Conservation (phyloP, 306 rosid genomes). For the Abrus precatorius region DNA sequence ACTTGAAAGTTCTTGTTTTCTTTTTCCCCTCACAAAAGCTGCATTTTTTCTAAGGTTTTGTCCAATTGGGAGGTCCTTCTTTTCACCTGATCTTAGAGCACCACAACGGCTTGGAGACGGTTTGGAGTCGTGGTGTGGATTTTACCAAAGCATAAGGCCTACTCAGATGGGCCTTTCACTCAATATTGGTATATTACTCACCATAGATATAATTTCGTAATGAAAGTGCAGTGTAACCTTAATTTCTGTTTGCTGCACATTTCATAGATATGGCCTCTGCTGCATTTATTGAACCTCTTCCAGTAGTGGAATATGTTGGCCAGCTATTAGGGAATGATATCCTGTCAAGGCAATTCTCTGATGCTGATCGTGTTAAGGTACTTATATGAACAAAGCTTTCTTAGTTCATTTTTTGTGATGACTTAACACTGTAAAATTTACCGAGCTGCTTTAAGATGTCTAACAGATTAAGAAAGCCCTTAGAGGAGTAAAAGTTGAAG, state of each 20-base stretch:
- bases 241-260: constrained; percentile 14
- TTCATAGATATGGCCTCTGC: constrained; percentile 96
- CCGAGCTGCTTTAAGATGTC: constrained; percentile 45
- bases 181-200: constrained; percentile 73
- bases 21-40: constrained; percentile 42
- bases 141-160: constrained; percentile 98
- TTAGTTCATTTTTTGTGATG: neutral
- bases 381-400: neutral
- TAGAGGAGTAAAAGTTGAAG: constrained; percentile 99
- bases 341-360: constrained; percentile 82
- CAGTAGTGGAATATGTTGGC: constrained; percentile 88
- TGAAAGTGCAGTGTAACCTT: constrained; percentile 18
- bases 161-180: constrained; percentile 99
- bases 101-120: constrained; percentile 97
- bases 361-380: constrained; percentile 96
- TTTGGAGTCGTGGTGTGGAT: constrained; percentile 97
- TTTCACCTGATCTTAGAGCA: constrained; percentile 80
- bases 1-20: constrained; percentile 12
- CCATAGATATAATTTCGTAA: neutral
- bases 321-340: constrained; percentile 94
- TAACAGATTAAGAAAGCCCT: constrained; percentile 94
- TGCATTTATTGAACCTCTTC: constrained; percentile 97
- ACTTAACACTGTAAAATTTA: constrained; percentile 29
- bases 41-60: constrained; percentile 70
- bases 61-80: constrained; percentile 95